A percentile compares a stretch with the other conserved stretches of the same genome.
phyloP scores from a whole-genome alignment of 768 basidiomycete genomes.

The Lactarius deliciosus region DNA sequence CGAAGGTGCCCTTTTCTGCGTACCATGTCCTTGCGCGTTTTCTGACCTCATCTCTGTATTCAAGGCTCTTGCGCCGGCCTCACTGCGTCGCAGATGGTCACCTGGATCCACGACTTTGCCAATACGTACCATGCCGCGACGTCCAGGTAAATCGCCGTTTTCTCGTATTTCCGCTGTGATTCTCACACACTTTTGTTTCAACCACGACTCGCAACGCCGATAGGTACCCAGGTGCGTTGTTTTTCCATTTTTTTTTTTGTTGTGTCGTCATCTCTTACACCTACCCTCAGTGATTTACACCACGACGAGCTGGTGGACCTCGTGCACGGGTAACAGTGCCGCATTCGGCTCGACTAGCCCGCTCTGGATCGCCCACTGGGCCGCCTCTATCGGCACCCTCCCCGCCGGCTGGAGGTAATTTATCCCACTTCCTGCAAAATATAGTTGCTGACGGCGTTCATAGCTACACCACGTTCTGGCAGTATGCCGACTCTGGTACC shows the following conservation, averaged over 20 bases:
- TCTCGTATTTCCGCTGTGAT: too few species aligned
- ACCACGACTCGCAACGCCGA: slow-evolving; percentile 28
- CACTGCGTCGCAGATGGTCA: slow-evolving; percentile 53
- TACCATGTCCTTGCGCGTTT: neutral
- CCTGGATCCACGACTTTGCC: slow-evolving; percentile 62
- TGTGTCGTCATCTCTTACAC: neutral
- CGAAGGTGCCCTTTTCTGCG: slow-evolving; percentile 44
- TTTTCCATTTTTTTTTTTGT: slow-evolving; percentile 3
- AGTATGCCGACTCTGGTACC: slow-evolving; percentile 54
- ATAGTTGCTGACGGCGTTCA: neutral
- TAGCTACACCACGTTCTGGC: slow-evolving; percentile 59
- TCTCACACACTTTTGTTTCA: neutral
- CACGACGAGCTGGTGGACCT: slow-evolving; percentile 66
- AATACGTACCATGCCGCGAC: slow-evolving; percentile 50
- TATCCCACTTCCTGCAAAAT: too few species aligned
- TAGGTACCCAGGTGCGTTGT: slow-evolving; percentile 43
- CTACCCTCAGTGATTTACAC: slow-evolving; percentile 52
- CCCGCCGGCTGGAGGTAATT: slow-evolving; percentile 48
- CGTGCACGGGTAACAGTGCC: slow-evolving; percentile 60
- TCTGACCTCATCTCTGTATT: neutral
- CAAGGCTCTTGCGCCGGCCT: slow-evolving; percentile 37
- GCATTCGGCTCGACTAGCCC: slow-evolving; percentile 52
- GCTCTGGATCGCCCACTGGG: slow-evolving; percentile 59
- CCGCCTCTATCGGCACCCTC: slow-evolving; percentile 50
- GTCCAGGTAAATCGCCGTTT: slow-evolving; percentile 39